Percentiles rank a stretch among this genome's conserved stretches.
These are phyloP conservation scores for Ormosia emarginata DNA, from an alignment of 306 rosid genomes.

Conservation along the genomic window DNA sequence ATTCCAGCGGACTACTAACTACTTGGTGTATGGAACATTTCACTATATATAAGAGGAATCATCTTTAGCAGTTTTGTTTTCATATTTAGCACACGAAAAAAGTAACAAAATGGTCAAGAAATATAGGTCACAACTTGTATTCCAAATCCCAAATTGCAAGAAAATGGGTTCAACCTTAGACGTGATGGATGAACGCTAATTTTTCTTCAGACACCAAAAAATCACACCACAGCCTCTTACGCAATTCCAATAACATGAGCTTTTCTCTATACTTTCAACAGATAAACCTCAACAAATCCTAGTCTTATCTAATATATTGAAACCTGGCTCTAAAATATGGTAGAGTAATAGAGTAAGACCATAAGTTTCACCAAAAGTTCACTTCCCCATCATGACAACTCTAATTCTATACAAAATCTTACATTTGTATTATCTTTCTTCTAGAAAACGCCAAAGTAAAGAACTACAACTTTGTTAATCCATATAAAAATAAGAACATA, in stretches of 20 bases:
- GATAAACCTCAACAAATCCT: neutral
- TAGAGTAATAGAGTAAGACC: neutral
- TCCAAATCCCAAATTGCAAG: neutral
- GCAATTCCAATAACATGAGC: neutral
- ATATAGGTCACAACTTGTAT: neutral
- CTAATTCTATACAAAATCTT: slow-evolving; percentile 20
- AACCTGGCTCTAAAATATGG: neutral
- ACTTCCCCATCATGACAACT: neutral
- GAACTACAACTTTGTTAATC: slow-evolving; percentile 21
- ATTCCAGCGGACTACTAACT: neutral
- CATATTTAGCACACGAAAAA: neutral
- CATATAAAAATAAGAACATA: slow-evolving; percentile 31
- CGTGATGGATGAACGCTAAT: neutral
- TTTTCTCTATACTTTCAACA: neutral
- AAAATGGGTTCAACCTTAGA: no score
- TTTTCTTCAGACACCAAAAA: neutral
- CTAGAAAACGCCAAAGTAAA: slow-evolving; percentile 20
- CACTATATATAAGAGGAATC: neutral
- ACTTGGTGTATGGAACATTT: neutral
- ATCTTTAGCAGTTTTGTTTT: neutral
- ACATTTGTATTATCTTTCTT: slow-evolving; percentile 16
- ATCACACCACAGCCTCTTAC: neutral
- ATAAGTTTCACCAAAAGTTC: neutral
- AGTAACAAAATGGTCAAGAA: neutral
- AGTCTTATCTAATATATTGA: neutral